phyloP scores from a whole-genome alignment of 139 green algal species.

The Volvox africanus region DNA sequence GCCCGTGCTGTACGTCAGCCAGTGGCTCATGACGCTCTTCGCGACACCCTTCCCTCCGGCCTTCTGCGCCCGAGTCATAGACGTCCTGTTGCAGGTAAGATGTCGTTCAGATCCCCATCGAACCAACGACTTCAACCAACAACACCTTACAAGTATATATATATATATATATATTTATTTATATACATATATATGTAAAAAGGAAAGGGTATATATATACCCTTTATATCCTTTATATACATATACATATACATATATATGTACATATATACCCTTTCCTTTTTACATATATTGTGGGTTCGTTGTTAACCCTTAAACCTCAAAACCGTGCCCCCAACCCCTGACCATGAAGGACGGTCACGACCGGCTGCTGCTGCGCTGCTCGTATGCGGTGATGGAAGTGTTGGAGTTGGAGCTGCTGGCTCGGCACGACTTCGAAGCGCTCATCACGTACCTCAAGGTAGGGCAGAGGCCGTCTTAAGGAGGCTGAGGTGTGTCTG shows the following conservation, averaged over 20 bases:
- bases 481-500: not conserved
- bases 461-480: conserved; percentile 9
- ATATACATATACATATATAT: too few relatives aligned
- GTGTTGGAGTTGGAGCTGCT: conserved; percentile 75
- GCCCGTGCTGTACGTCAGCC: conserved; percentile 86
- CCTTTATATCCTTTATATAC: too few relatives aligned
- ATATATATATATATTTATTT: too few relatives aligned
- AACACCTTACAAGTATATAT: too few relatives aligned
- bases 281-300: too few relatives aligned
- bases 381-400: conserved; percentile 76
- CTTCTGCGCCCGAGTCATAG: conserved; percentile 87
- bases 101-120: too few relatives aligned
- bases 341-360: conserved; percentile 50
- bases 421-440: conserved; percentile 87
- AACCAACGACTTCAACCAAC: too few relatives aligned
- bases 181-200: too few relatives aligned
- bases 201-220: too few relatives aligned
- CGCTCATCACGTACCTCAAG: conserved; percentile 90
- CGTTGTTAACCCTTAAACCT: too few relatives aligned
- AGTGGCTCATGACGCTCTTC: conserved; percentile 96
- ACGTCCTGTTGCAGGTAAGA: conserved; percentile 85
- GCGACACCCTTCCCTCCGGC: conserved; percentile 87
- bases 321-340: too few relatives aligned
- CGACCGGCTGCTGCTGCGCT: conserved; percentile 71
- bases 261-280: too few relatives aligned